Conservation (phyloP, 768 basidiomycete genomes). For the Clitopilus passeckerianus region DNA sequence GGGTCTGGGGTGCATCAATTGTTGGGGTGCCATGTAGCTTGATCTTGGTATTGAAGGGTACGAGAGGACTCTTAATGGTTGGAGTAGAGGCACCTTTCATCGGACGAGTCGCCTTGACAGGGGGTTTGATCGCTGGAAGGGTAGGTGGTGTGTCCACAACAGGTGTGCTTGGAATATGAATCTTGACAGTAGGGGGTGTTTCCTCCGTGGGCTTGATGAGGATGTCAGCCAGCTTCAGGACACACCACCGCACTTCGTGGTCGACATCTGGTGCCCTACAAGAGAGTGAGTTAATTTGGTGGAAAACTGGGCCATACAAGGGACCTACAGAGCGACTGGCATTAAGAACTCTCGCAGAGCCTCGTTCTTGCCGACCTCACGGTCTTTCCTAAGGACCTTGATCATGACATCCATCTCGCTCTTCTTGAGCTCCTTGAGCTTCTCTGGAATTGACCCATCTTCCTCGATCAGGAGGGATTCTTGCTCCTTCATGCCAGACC, state of each 20-base stretch:
- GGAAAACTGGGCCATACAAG: constrained; percentile 16
- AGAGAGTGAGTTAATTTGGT: constrained; percentile 5
- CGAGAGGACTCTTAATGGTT: constrained; percentile 29
- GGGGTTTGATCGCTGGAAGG: constrained; percentile 47
- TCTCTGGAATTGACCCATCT: constrained; percentile 70
- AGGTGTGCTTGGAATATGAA: constrained; percentile 75
- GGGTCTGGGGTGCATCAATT: constrained; percentile 17
- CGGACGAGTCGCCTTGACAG: constrained; percentile 34
- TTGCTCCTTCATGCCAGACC: constrained; percentile 63
- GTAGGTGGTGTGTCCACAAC: constrained; percentile 56
- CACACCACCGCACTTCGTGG: constrained; percentile 85
- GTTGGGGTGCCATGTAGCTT: constrained; percentile 43
- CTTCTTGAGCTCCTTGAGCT: constrained; percentile 70
- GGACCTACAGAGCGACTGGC: constrained; percentile 69
- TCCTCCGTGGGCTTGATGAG: constrained; percentile 82
- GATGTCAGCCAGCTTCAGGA: constrained; percentile 89
- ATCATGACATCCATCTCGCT: constrained; percentile 82
- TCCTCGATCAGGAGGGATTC: constrained; percentile 84
- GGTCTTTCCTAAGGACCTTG: constrained; percentile 83
- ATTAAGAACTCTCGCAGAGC: constrained; percentile 75
- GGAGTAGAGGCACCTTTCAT: constrained; percentile 34
- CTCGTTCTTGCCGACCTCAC: constrained; percentile 79
- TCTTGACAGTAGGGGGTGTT: constrained; percentile 78
- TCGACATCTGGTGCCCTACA: constrained; percentile 70
- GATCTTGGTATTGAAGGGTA: constrained; percentile 44